Evolutionary conservation across 176 grass and related monocot species (phyloP).

Genomic region (Aegilops umbellulata): DNA sequence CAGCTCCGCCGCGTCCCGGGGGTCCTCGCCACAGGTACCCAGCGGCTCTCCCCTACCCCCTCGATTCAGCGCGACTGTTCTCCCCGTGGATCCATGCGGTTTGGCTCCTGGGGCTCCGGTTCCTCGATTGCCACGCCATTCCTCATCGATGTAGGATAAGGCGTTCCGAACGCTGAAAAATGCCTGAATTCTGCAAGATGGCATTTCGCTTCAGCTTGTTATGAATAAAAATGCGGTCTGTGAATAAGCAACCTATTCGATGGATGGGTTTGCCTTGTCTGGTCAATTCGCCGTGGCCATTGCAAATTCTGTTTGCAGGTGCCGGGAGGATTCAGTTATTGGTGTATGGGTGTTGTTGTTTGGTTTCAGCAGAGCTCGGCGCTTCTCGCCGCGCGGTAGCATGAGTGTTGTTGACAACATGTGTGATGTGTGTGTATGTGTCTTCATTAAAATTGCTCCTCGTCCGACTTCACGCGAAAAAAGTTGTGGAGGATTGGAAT

Average conservation of each 20-base stretch:
- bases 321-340: too few species aligned
- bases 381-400: too few species aligned
- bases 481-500: not conserved
- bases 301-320: too few species aligned
- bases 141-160: not conserved
- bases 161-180: not conserved
- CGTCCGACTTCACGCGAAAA: too few species aligned
- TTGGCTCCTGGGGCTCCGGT: not conserved
- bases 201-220: not conserved
- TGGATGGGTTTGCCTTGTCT: not conserved
- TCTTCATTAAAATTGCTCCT: too few species aligned
- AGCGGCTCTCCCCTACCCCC: not conserved
- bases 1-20: slow-evolving; percentile 70
- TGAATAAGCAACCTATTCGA: not conserved
- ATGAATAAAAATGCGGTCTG: not conserved
- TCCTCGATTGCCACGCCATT: not conserved
- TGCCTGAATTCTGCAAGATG: not conserved
- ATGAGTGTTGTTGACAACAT: too few species aligned
- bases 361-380: too few species aligned
- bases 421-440: too few species aligned
- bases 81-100: not conserved
- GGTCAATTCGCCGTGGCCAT: not conserved
- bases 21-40: slow-evolving; percentile 74
- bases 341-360: too few species aligned
- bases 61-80: too few species aligned